phyloP scores from a whole-genome alignment of 495 filamentous ascomycete genomes.

The Apiosordaria backusii region DNA sequence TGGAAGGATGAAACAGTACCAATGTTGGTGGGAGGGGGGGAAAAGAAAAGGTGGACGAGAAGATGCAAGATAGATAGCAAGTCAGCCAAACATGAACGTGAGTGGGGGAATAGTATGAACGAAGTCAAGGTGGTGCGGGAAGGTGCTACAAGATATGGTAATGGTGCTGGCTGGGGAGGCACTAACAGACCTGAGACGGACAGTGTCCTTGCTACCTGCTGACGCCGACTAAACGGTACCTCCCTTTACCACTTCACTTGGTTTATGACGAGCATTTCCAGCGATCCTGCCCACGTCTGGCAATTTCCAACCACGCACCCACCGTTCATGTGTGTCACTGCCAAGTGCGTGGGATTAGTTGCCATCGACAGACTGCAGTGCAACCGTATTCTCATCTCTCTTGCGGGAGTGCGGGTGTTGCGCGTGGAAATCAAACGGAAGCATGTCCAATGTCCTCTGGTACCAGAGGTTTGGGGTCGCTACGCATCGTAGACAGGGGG shows the following conservation, averaged over 20 bases:
- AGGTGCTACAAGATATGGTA: neutral
- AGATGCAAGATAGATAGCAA: neutral
- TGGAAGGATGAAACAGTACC: neutral
- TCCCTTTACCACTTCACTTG: neutral
- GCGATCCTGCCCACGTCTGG: conserved; percentile 7
- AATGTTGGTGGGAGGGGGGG: neutral
- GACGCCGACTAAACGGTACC: neutral
- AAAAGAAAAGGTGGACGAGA: neutral
- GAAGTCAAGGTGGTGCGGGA: neutral
- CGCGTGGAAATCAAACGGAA: conserved; percentile 1
- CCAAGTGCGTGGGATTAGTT: conserved; percentile 8
- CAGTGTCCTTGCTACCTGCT: neutral
- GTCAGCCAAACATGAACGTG: neutral
- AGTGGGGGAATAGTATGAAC: neutral
- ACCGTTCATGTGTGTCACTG: neutral
- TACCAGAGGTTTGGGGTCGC: neutral
- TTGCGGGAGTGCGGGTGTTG: conserved; percentile 5
- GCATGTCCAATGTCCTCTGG: neutral
- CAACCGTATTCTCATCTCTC: neutral
- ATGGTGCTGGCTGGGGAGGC: neutral
- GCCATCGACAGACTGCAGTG: neutral
- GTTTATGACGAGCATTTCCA: neutral
- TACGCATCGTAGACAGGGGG: neutral
- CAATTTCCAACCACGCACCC: neutral
- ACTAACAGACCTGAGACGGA: neutral